A percentile compares a stretch with the other conserved stretches of the same genome.
These are phyloP conservation scores for Neurospora intermedia DNA, from an alignment of 495 filamentous ascomycete genomes.

Conservation along the genomic window DNA sequence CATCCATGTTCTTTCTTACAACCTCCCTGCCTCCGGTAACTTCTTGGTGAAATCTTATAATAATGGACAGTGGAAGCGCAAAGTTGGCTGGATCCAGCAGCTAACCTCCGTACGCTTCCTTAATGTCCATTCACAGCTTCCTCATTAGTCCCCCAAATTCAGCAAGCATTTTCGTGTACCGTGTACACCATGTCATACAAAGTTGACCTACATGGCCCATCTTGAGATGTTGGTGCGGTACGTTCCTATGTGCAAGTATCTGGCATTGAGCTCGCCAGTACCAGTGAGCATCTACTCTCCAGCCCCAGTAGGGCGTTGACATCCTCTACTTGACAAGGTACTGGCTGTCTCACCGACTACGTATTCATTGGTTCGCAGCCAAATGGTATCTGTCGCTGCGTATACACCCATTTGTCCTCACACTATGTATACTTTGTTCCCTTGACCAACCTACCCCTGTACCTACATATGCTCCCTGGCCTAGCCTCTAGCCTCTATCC, in stretches of 20 bases:
- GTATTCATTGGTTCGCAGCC: not conserved
- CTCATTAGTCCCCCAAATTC: not conserved
- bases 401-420: not conserved
- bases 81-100: not conserved
- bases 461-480: not conserved
- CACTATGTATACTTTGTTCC: not conserved
- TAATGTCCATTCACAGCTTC: not conserved
- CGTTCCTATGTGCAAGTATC: not conserved
- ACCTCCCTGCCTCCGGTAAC: not conserved
- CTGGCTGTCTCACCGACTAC: not conserved
- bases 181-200: not conserved
- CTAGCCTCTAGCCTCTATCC: not conserved
- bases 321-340: not conserved
- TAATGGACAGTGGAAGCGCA: not conserved
- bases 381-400: not conserved
- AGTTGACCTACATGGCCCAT: not conserved
- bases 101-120: not conserved
- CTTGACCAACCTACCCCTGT: not conserved
- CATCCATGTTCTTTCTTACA: not conserved
- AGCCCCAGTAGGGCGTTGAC: not conserved
- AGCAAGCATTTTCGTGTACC: not conserved
- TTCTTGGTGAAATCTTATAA: not conserved
- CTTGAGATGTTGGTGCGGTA: not conserved
- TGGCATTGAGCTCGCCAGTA: not conserved
- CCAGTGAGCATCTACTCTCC: not conserved